phyloP scores from a whole-genome alignment of 2,329 filamentous ascomycete genomes.

The Sclerotinia sclerotiorum region DNA sequence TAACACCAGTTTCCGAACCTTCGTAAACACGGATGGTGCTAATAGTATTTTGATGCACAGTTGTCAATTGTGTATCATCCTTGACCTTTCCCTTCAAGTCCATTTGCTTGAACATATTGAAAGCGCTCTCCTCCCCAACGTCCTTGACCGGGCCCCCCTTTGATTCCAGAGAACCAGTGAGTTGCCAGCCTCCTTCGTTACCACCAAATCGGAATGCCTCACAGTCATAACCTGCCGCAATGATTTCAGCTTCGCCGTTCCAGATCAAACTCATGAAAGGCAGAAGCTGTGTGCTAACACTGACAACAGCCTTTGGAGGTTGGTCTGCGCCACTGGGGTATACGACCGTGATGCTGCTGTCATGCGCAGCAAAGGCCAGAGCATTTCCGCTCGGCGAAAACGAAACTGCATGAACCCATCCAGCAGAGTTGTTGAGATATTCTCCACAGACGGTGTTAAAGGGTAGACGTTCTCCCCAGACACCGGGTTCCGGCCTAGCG shows the following conservation, averaged over 20 bases:
- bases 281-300: constrained; percentile 82
- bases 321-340: constrained; percentile 92
- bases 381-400: constrained; percentile 92
- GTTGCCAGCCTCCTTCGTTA: constrained; percentile 75
- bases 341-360: constrained; percentile 94
- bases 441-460: constrained; percentile 99
- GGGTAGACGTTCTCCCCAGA: constrained; percentile 92
- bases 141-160: constrained; percentile 47
- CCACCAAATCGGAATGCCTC: constrained; percentile 90
- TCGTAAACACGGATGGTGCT: constrained; percentile 79
- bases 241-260: constrained; percentile 88
- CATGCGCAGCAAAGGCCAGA: constrained; percentile 91
- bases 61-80: constrained; percentile 92
- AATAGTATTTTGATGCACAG: constrained; percentile 95
- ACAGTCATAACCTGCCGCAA: constrained; percentile 87
- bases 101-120: constrained; percentile 99
- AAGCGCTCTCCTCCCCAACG: constrained; percentile 81
- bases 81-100: constrained; percentile 91
- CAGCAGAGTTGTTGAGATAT: constrained; percentile 91
- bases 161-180: constrained; percentile 82
- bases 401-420: constrained; percentile 90
- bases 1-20: constrained; percentile 61
- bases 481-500: constrained; percentile 76
- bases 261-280: constrained; percentile 93
- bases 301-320: constrained; percentile 85